A percentile compares a stretch with the other conserved stretches of the same genome.
Conservation (phyloP, 805 yeast species). For the Diddensiella caesifluorescens region DNA sequence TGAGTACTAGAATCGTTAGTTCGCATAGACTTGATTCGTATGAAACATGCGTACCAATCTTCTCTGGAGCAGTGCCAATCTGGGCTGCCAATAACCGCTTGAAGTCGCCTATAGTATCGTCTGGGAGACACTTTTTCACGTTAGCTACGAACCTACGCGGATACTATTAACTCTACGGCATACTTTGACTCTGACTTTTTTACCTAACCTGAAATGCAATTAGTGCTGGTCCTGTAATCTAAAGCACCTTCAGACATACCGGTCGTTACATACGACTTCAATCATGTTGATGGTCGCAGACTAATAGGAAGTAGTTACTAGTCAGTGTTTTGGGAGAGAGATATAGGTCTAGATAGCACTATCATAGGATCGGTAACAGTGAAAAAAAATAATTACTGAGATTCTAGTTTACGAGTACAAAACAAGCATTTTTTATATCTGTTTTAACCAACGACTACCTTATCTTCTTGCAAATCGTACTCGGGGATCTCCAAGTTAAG, state of each 20-base stretch:
- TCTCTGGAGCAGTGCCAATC: constrained; percentile 66
- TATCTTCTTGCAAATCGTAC: constrained; percentile 74
- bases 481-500: constrained; percentile 94
- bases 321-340: neutral
- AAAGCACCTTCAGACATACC: constrained; percentile 39
- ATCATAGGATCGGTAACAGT: no score
- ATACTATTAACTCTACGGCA: constrained; percentile 2
- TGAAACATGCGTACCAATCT: constrained; percentile 31
- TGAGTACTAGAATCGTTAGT: constrained; percentile 47
- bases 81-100: constrained; percentile 79
- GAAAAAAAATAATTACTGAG: no score
- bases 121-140: constrained; percentile 66
- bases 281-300: constrained; percentile 42
- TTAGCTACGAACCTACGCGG: neutral
- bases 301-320: neutral
- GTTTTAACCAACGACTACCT: constrained; percentile 78
- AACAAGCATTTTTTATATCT: neutral
- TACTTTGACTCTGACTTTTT: constrained; percentile 73
- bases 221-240: constrained; percentile 5
- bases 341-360: no score
- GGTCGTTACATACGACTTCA: constrained; percentile 66
- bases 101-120: constrained; percentile 85
- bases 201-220: constrained; percentile 56
- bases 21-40: neutral
- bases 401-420: neutral